phyloP scores from a whole-genome alignment of 108 stramenopile species.

The Cyclotella baltica region DNA sequence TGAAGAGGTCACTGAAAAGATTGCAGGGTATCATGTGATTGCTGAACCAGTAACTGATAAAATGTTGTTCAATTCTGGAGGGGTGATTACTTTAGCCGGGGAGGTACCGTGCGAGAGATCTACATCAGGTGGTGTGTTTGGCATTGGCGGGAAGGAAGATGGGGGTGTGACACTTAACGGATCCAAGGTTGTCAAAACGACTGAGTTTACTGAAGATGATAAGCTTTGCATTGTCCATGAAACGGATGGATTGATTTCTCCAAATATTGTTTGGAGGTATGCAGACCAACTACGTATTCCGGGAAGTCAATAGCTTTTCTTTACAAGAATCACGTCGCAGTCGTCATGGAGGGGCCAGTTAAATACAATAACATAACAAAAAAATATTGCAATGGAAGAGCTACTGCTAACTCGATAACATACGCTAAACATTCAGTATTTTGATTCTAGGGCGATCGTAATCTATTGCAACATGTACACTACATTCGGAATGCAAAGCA shows the following conservation, averaged over 20 bases:
- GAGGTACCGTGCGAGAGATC: slow-evolving; percentile 69
- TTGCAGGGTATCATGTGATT: slow-evolving; percentile 80
- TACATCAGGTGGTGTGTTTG: slow-evolving; percentile 68
- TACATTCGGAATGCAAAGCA: too few species aligned
- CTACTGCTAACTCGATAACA: too few species aligned
- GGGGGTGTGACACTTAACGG: slow-evolving; percentile 71
- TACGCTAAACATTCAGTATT: too few species aligned
- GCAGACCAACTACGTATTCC: slow-evolving; percentile 81
- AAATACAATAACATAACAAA: too few species aligned
- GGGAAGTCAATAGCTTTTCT: slow-evolving; percentile 43
- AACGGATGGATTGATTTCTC: slow-evolving; percentile 74
- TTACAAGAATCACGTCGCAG: too few species aligned
- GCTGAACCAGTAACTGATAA: slow-evolving; percentile 63
- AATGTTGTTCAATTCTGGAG: slow-evolving; percentile 64
- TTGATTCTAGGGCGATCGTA: too few species aligned
- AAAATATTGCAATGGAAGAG: too few species aligned
- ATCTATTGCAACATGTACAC: too few species aligned
- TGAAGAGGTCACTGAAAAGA: slow-evolving; percentile 71
- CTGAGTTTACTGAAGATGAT: slow-evolving; percentile 42
- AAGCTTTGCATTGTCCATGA: slow-evolving; percentile 72
- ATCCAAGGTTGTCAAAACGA: slow-evolving; percentile 66
- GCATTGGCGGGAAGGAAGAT: slow-evolving; percentile 80
- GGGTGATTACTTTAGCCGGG: slow-evolving; percentile 75
- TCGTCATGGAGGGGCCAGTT: too few species aligned
- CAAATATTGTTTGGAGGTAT: slow-evolving; percentile 77